Conservation (phyloP, 116 monocot species). For the Iris pallida region DNA sequence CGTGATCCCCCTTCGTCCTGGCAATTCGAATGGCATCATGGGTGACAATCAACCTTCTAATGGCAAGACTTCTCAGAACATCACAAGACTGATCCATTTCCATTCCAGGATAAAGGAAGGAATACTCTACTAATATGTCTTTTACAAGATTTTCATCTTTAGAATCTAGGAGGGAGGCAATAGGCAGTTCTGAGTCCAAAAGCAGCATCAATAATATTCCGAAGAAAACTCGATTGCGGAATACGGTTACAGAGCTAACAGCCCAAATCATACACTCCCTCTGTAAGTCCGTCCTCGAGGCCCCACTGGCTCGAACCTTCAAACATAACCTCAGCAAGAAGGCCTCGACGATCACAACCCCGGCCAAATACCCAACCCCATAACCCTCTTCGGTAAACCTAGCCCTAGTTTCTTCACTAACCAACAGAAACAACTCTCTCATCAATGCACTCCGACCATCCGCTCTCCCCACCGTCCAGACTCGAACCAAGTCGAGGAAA, state of each 20-base stretch:
- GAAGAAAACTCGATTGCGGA: conserved; percentile 55
- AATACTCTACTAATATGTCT: conserved; percentile 53
- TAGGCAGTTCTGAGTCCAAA: too few species aligned
- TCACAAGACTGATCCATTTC: conserved; percentile 35
- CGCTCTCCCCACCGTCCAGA: conserved; percentile 39
- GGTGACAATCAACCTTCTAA: conserved; percentile 57
- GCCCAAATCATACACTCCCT: too few species aligned
- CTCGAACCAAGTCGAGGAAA: conserved; percentile 58
- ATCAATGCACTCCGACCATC: conserved; percentile 38
- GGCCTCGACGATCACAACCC: too few species aligned
- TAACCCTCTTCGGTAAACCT: too few species aligned
- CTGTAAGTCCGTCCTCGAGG: too few species aligned
- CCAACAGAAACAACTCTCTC: too few species aligned
- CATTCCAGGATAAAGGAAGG: conserved; percentile 22
- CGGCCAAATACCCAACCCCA: too few species aligned
- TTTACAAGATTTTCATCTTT: conserved; percentile 48
- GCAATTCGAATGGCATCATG: conserved; percentile 58
- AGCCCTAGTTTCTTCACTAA: too few species aligned
- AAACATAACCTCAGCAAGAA: too few species aligned
- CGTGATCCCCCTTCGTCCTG: conserved; percentile 62
- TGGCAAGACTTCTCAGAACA: conserved; percentile 24
- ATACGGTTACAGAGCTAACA: conserved; percentile 70
- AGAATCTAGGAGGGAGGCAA: too few species aligned
- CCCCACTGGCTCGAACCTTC: too few species aligned
- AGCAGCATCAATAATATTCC: too few species aligned